phyloP scores from a whole-genome alignment of 83 land plant genomes.

The Larix sibirica region DNA sequence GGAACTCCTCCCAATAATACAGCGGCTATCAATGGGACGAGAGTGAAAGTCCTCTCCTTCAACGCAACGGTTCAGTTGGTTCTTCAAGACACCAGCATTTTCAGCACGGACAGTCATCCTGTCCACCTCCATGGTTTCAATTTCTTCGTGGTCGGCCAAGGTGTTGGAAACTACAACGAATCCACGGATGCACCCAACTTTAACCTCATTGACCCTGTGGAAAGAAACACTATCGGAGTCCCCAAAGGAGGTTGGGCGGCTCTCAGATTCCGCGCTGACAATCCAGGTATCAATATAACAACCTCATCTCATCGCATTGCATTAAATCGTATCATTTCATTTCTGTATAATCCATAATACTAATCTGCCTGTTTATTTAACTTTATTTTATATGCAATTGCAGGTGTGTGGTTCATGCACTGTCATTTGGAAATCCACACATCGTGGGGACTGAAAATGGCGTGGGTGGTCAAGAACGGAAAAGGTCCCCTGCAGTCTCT shows the following conservation, averaged over 20 bases:
- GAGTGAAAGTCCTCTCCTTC: constrained; percentile 29
- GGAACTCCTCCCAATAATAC: constrained; percentile 23
- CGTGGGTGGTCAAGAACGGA: constrained; percentile 35
- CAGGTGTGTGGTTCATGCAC: constrained; percentile 46
- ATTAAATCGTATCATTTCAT: constrained; percentile 17
- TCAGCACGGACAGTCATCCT: constrained; percentile 59
- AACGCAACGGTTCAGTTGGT: constrained; percentile 62
- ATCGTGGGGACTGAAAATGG: constrained; percentile 34
- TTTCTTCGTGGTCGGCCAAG: constrained; percentile 55
- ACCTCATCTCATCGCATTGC: too few species aligned
- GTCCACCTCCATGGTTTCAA: constrained; percentile 70
- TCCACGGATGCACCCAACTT: constrained; percentile 36
- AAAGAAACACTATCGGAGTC: constrained; percentile 55
- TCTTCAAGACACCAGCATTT: constrained; percentile 54
- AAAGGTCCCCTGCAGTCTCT: constrained; percentile 14
- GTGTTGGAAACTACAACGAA: constrained; percentile 57
- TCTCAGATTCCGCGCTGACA: constrained; percentile 39
- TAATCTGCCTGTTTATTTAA: too few species aligned
- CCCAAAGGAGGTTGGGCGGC: constrained; percentile 56
- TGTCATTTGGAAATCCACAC: constrained; percentile 23
- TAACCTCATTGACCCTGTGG: constrained; percentile 54
- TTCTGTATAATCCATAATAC: neutral
- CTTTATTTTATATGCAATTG: too few species aligned
- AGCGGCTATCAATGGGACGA: constrained; percentile 31
- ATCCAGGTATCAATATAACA: constrained; percentile 17